Evolutionary conservation across 768 basidiomycete species (phyloP).

Genomic region (Suillus paluster): DNA sequence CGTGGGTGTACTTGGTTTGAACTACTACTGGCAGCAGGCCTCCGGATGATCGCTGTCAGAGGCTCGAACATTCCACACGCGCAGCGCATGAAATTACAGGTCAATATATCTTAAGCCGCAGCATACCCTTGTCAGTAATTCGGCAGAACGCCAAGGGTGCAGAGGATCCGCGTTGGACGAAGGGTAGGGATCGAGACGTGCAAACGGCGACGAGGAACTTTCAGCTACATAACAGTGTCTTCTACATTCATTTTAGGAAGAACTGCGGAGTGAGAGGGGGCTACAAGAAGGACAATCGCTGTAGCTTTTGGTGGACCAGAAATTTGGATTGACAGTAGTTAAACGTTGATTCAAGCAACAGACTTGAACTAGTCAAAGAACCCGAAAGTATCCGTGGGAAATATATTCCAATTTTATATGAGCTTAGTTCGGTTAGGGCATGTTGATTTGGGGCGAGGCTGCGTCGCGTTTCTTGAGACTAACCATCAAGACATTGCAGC

Average conservation of each 20-base stretch:
- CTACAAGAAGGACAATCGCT: too few relatives aligned
- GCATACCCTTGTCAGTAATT: background rate
- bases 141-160: background rate
- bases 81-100: background rate
- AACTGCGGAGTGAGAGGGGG: background rate
- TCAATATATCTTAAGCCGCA: background rate
- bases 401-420: background rate
- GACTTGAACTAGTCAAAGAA: background rate
- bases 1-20: background rate
- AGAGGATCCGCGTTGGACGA: background rate
- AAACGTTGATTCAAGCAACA: background rate
- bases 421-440: background rate
- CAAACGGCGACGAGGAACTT: background rate
- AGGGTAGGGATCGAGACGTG: background rate
- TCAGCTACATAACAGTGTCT: background rate
- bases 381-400: conserved; percentile 6
- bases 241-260: background rate
- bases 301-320: background rate
- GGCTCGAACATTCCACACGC: background rate
- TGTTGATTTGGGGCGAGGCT: conserved; percentile 3
- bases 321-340: background rate
- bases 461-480: conserved; percentile 8
- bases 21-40: background rate
- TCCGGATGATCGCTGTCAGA: background rate
- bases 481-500: conserved; percentile 15